These are phyloP conservation scores for Epithemia pelagica DNA, from an alignment of 108 stramenopile species.

Conservation along the genomic window DNA sequence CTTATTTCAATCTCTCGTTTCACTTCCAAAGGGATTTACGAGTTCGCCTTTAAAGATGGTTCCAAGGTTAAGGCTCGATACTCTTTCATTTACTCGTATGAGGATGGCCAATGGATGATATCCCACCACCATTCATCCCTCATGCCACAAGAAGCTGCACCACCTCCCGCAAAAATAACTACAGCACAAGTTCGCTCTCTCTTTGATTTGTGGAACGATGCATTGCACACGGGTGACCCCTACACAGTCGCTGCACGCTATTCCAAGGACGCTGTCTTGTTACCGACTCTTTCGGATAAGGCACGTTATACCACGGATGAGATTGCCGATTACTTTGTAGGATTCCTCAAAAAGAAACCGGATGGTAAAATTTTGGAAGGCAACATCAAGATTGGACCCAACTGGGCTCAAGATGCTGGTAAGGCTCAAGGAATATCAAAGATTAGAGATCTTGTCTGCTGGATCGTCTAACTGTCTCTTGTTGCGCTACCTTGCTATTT, in stretches of 20 bases:
- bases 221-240: constrained; percentile 9
- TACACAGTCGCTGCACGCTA: constrained; percentile 1
- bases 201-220: constrained; percentile 9
- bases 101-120: constrained; percentile 32
- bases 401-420: constrained; percentile 34
- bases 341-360: constrained; percentile 13
- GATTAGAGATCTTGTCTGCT: too few species aligned
- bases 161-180: constrained; percentile 1
- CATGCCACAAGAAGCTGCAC: constrained; percentile 26
- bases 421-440: too few species aligned
- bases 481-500: too few species aligned
- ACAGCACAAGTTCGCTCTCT: constrained; percentile 7
- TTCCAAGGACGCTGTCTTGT: constrained; percentile 7
- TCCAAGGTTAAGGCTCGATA: constrained; percentile 48
- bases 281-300: constrained; percentile 3
- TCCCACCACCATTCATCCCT: constrained; percentile 37
- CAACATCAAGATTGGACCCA: constrained; percentile 10
- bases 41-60: constrained; percentile 50
- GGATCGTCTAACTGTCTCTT: too few species aligned
- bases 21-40: constrained; percentile 33
- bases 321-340: constrained; percentile 18
- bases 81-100: constrained; percentile 45
- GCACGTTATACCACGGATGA: not conserved
- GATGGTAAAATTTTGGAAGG: constrained; percentile 20
- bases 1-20: not conserved